Conservation (phyloP, 345 rosid species). For the Melastoma malabathricum region DNA sequence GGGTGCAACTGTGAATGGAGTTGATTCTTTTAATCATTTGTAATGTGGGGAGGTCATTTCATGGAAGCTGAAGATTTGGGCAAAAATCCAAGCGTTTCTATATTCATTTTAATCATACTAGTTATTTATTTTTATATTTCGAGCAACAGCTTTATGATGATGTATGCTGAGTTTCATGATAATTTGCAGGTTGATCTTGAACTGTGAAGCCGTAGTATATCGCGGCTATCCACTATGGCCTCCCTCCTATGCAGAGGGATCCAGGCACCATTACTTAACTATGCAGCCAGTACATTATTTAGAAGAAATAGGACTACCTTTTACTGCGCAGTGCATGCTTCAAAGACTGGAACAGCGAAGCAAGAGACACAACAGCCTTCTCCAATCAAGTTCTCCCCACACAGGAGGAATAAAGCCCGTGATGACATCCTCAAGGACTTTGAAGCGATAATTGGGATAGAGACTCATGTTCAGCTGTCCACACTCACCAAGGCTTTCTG, state of each 20-base stretch:
- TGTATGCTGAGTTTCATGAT: no score
- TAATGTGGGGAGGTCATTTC: no score
- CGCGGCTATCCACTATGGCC: slow-evolving; percentile 27
- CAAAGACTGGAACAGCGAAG: slow-evolving; percentile 30
- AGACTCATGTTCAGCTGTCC: slow-evolving; percentile 88
- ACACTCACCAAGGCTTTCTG: slow-evolving; percentile 89
- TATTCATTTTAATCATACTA: no score
- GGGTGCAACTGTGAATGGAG: no score
- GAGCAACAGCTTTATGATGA: no score
- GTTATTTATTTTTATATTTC: no score
- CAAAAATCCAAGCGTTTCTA: no score
- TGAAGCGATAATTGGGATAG: slow-evolving; percentile 86
- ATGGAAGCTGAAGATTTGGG: no score
- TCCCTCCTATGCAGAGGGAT: slow-evolving; percentile 40
- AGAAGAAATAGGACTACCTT: slow-evolving; percentile 28
- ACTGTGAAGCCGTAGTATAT: no score
- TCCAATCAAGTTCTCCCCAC: slow-evolving; percentile 30
- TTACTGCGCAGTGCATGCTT: slow-evolving; percentile 28
- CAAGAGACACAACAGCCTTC: slow-evolving; percentile 32
- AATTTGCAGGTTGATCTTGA: no score
- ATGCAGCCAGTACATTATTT: slow-evolving; percentile 20
- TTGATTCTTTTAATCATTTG: no score
- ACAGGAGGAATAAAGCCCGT: slow-evolving; percentile 28
- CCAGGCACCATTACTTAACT: slow-evolving; percentile 28
- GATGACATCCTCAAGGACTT: slow-evolving; percentile 43